These are phyloP conservation scores for Eimeria necatrix DNA, from an alignment of 169 alveolate genomes.

Conservation along the genomic window DNA sequence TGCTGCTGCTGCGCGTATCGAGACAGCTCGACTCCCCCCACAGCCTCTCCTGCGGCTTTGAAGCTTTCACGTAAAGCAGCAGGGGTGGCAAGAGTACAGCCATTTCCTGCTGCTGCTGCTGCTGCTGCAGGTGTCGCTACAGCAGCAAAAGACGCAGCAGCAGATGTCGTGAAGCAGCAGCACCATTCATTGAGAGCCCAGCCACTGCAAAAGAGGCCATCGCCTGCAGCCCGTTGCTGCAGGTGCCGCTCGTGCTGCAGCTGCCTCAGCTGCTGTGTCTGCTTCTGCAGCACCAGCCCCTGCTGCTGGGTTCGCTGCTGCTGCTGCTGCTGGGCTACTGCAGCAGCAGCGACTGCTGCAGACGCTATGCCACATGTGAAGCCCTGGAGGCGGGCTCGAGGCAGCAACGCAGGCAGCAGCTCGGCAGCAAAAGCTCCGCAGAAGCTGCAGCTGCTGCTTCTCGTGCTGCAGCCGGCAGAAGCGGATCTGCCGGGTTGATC, in stretches of 20 bases:
- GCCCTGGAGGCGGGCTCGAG: not conserved
- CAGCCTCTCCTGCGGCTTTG: not conserved
- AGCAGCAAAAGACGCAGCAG: not conserved
- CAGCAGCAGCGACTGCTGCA: not conserved
- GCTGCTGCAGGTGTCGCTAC: not conserved
- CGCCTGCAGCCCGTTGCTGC: not conserved
- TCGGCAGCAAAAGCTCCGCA: not conserved
- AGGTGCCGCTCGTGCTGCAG: not conserved
- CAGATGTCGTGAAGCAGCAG: not conserved
- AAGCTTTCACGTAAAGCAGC: not conserved
- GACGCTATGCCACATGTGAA: not conserved
- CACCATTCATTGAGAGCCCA: not conserved
- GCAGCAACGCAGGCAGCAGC: not conserved
- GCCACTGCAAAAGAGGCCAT: not conserved
- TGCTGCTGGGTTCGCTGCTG: not conserved
- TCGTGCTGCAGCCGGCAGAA: not conserved
- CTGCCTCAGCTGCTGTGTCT: not conserved
- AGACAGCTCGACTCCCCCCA: not conserved
- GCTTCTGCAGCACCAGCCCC: not conserved
- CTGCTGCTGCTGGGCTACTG: not conserved
- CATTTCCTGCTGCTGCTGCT: not conserved
- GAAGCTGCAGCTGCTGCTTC: not conserved
- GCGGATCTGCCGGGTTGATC: not conserved
- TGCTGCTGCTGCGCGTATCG: conserved; percentile 6
- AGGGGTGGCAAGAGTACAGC: not conserved